Percentiles rank a stretch among this genome's conserved stretches.
Conservation (phyloP, 106 monocot species). For the Dendrobium chrysotoxum region DNA sequence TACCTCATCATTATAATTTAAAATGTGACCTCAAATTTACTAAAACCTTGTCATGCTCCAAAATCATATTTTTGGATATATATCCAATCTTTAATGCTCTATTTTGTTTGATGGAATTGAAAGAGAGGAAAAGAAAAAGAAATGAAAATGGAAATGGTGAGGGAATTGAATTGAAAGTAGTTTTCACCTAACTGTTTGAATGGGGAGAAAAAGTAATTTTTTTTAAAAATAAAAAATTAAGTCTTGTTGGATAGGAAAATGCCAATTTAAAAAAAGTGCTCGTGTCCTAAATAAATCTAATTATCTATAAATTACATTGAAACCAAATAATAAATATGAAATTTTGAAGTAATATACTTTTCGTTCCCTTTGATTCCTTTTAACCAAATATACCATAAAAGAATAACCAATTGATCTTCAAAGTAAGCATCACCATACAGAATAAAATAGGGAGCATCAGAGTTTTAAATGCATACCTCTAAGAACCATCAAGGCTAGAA, state of each 20-base stretch:
- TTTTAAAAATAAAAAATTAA: neutral
- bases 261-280: too few relatives aligned
- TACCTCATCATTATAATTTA: neutral
- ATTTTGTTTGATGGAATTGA: neutral
- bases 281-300: neutral
- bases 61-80: neutral
- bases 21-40: neutral
- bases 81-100: neutral
- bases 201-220: neutral
- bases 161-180: neutral
- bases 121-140: neutral
- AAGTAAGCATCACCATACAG: neutral
- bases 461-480: conserved; percentile 37
- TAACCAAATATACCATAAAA: neutral
- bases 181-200: neutral
- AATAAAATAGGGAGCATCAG: neutral
- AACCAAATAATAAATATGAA: neutral
- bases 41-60: neutral
- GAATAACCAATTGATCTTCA: neutral
- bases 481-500: conserved; percentile 37
- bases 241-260: too few relatives aligned
- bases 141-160: neutral
- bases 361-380: neutral
- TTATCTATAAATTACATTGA: neutral
- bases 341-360: neutral